Evolutionary conservation across 2,329 filamentous ascomycete species (phyloP), one percentile per base, ranked within the genome.

Genomic region (Lasiodiplodia theobromae): DNA sequence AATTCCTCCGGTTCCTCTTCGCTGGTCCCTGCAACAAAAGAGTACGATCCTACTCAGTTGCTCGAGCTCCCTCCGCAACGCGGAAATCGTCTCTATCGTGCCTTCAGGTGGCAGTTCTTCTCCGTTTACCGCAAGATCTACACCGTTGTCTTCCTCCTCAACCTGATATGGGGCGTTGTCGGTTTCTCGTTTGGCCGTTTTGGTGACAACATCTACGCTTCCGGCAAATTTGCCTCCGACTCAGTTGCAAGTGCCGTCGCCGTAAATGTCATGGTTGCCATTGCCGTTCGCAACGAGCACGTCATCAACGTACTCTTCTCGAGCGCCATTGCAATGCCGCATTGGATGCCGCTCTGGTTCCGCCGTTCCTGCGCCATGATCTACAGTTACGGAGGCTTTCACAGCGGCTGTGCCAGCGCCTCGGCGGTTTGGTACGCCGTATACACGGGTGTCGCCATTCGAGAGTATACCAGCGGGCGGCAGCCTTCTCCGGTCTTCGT

Each of bases 401-500:
- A 80, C 60, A 77, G 73, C 54, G 77, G 78, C 16, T 72, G 74
- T 1, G 75, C 76, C 0, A 70, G 77, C 4, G 73, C 73, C 8
- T 77, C 77, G 0, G 75, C 74, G 2, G 28, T 72, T 16, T 86
- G 84, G 84, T 84, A 81, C 74, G 72, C 81, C 11, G 70, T 78
- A 25, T 81, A 84, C 70, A 77, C 78, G 2, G 73, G 74, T 1
- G 56, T 81, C 10, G 63, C 80, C 28, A 72, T 75, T 6, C 70
- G 70, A 38, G 71, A 76, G 21, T 78, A 75, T 69, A 54, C 69
- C 6, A 63, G 66, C 14, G 67, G 71, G 2, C 40, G 67, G 3
- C 67, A 68, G 11, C 58, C 40, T n/a, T 64, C 68, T 3, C 73
- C 72, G 1, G 66, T 72, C 18, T 54, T 70, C 1, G 38, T 75